Percentiles rank a stretch among this genome's conserved stretches.
These are phyloP conservation scores for Umbelopsis sp. DNA, from an alignment of 371 early-diverging fungal species.

Conservation along the genomic window DNA sequence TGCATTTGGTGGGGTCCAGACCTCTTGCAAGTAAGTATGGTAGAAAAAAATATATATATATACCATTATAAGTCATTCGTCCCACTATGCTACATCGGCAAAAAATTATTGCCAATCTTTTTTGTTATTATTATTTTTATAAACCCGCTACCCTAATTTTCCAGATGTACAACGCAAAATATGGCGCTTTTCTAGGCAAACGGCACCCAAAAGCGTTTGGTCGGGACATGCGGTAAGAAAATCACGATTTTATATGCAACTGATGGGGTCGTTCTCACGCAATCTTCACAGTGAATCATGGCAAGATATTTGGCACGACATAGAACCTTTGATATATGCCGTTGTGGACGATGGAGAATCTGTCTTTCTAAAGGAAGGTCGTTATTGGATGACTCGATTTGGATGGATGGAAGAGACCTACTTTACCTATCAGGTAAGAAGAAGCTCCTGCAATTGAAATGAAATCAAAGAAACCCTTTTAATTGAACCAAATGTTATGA, in stretches of 20 bases:
- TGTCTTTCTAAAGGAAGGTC: not conserved
- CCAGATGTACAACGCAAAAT: not conserved
- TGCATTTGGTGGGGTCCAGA: constrained; percentile 5
- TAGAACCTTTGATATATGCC: not conserved
- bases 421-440: not conserved
- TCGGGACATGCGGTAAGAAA: not conserved
- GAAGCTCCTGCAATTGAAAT: not conserved
- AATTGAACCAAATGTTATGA: not conserved
- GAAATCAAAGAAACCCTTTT: not conserved
- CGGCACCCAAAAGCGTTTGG: constrained; percentile 1
- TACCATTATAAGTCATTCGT: not conserved
- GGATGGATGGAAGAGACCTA: constrained; percentile 9
- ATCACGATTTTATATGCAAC: too few relatives aligned
- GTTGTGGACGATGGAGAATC: not conserved
- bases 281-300: not conserved
- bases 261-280: not conserved
- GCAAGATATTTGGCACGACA: not conserved
- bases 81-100: not conserved
- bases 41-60: too few relatives aligned
- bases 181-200: not conserved
- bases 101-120: too few relatives aligned
- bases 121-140: too few relatives aligned
- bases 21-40: not conserved
- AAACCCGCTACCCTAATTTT: too few relatives aligned
- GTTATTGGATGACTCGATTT: constrained; percentile 2